Evolutionary conservation across 495 filamentous ascomycete genomes (phyloP).

Genomic region (Penicillium roqueforti): DNA sequence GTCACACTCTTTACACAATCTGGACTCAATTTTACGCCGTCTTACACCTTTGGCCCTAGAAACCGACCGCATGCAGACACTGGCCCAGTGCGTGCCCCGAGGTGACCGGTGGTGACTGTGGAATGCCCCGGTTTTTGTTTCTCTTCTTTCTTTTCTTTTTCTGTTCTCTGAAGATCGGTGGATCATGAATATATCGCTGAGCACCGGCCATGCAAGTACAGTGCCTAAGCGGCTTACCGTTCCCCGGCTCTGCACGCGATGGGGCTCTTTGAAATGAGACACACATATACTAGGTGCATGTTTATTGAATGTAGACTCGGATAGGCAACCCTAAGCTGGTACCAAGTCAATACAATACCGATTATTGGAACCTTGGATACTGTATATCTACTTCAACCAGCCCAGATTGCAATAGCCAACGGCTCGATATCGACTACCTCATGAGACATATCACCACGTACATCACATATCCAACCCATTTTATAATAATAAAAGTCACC

Average conservation of each 20-base stretch:
- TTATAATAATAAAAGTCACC: not conserved
- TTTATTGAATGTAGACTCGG: not conserved
- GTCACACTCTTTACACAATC: conserved; percentile 9
- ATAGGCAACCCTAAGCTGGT: not conserved
- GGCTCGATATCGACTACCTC: not conserved
- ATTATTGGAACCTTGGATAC: not conserved
- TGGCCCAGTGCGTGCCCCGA: conserved; percentile 28
- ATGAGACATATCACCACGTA: too few relatives aligned
- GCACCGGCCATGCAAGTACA: conserved; percentile 12
- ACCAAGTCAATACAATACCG: not conserved
- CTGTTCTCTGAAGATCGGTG: conserved; percentile 4
- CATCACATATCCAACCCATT: not conserved
- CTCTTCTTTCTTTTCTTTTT: not conserved
- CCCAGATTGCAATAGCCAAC: not conserved
- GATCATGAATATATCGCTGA: conserved; percentile 10
- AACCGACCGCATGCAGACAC: conserved; percentile 28
- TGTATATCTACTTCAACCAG: not conserved
- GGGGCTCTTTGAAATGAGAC: not conserved
- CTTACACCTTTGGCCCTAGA: conserved; percentile 15
- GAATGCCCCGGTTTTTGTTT: conserved; percentile 21
- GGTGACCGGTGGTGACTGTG: conserved; percentile 3
- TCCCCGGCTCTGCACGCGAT: conserved; percentile 3
- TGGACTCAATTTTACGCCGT: conserved; percentile 7
- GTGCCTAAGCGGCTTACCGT: conserved; percentile 16
- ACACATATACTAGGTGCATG: not conserved